Percentiles rank a stretch among this genome's conserved stretches.
Evolutionary conservation across 2,329 filamentous ascomycete genomes (phyloP).

Genomic region (Colletotrichum sp.): DNA sequence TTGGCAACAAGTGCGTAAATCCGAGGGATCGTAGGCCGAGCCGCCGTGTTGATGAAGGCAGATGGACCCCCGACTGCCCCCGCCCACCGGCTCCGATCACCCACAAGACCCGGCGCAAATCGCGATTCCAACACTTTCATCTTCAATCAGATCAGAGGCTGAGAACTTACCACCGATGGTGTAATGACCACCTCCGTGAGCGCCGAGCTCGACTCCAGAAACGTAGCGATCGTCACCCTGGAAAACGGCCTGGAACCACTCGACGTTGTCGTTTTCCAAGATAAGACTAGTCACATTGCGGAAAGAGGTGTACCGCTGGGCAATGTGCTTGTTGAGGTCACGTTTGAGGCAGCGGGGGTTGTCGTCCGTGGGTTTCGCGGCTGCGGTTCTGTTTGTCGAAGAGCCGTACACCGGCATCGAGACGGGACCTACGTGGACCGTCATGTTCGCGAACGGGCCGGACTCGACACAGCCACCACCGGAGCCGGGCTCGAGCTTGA

Average conservation of each 20-base stretch:
- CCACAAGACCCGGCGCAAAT: neutral
- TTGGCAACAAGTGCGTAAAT: neutral
- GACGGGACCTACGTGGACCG: conserved; percentile 42
- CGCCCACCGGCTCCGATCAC: neutral
- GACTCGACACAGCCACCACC: conserved; percentile 52
- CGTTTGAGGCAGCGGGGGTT: conserved; percentile 49
- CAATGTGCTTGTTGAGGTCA: conserved; percentile 31
- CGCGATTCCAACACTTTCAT: neutral
- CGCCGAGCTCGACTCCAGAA: conserved; percentile 34
- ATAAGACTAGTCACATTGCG: conserved; percentile 33
- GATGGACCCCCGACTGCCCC: neutral
- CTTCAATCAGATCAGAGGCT: neutral
- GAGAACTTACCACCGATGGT: conserved; percentile 30
- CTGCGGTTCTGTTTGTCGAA: conserved; percentile 1
- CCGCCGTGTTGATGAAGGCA: neutral
- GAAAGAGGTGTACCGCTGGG: conserved; percentile 19
- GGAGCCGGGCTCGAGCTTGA: conserved; percentile 45
- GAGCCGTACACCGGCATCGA: conserved; percentile 13
- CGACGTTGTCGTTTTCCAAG: conserved; percentile 22
- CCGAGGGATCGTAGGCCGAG: neutral
- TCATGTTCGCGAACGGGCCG: conserved; percentile 43
- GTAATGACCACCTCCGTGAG: conserved; percentile 46
- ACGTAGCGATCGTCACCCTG: conserved; percentile 35
- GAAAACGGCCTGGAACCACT: conserved; percentile 39
- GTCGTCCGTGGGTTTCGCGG: conserved; percentile 32